phyloP scores from a whole-genome alignment of 1,139 yeast genomes.

The Saccharomyces pastorianus region DNA sequence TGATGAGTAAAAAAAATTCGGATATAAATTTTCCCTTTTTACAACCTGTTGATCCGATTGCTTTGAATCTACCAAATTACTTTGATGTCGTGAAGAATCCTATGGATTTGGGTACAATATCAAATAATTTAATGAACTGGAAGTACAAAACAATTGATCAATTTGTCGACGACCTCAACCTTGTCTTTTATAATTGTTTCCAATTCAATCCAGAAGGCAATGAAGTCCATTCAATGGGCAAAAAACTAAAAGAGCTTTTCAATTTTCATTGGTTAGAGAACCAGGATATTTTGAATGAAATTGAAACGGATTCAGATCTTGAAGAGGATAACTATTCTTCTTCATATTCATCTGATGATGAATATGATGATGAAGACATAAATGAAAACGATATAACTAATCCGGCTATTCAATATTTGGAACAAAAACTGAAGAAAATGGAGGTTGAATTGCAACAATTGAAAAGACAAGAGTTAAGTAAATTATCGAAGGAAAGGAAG shows the following conservation, averaged over 20 bases:
- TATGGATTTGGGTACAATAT: slow-evolving; percentile 88
- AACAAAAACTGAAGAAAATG: slow-evolving; percentile 79
- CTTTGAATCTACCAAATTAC: slow-evolving; percentile 85
- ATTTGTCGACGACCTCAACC: slow-evolving; percentile 71
- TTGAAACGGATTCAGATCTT: slow-evolving; percentile 20
- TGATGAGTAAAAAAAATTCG: slow-evolving; percentile 74
- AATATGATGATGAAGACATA: slow-evolving; percentile 48
- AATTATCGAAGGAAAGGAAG: slow-evolving; percentile 38
- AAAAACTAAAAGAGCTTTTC: slow-evolving; percentile 74
- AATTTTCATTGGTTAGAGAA: slow-evolving; percentile 79
- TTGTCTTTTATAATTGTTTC: slow-evolving; percentile 83
- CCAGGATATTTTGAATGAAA: slow-evolving; percentile 20
- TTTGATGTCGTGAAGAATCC: slow-evolving; percentile 79
- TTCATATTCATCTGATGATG: neutral
- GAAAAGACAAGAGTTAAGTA: slow-evolving; percentile 65
- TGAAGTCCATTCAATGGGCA: slow-evolving; percentile 93
- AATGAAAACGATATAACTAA: slow-evolving; percentile 67
- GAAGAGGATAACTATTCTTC: slow-evolving; percentile 33
- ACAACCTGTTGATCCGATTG: slow-evolving; percentile 91
- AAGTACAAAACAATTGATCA: slow-evolving; percentile 85
- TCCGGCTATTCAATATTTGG: slow-evolving; percentile 83
- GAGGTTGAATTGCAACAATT: slow-evolving; percentile 72
- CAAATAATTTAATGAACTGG: slow-evolving; percentile 71
- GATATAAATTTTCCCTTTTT: slow-evolving; percentile 81
- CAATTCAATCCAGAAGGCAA: slow-evolving; percentile 91